These are phyloP conservation scores for Sporothrix luriei DNA, from an alignment of 2,329 filamentous ascomycete genomes.

Conservation along the genomic window DNA sequence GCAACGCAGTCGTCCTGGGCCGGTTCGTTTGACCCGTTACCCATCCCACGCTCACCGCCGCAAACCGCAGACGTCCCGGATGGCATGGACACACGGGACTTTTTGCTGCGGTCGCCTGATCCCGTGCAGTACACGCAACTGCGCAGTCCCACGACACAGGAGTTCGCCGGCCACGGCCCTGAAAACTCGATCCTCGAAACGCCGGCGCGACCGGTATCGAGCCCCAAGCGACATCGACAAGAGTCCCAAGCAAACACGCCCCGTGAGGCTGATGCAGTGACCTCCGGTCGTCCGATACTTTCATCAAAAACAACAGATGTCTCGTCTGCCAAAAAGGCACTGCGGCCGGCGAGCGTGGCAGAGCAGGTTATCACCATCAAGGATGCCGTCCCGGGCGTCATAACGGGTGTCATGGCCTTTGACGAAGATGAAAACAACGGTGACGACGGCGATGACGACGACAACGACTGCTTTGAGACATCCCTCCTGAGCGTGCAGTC, in stretches of 20 bases:
- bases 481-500: constrained; percentile 21
- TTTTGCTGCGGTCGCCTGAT: constrained; percentile 24
- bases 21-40: not conserved
- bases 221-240: not conserved
- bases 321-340: not conserved
- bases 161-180: too few species aligned
- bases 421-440: not conserved
- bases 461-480: constrained; percentile 27
- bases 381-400: not conserved
- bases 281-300: not conserved
- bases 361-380: not conserved
- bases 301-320: not conserved
- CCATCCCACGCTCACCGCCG: constrained; percentile 26
- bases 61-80: constrained; percentile 26
- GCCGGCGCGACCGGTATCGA: not conserved
- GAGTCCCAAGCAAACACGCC: not conserved
- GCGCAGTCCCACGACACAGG: not conserved
- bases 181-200: not conserved
- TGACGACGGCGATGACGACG: constrained; percentile 19
- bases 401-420: not conserved
- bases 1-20: constrained; percentile 23
- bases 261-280: not conserved
- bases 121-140: not conserved
- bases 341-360: not conserved
- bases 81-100: constrained; percentile 17